Percentiles rank a stretch among this genome's conserved stretches.
Conservation (phyloP, 2,329 filamentous ascomycete genomes). For the Sclerotinia nivalis region DNA sequence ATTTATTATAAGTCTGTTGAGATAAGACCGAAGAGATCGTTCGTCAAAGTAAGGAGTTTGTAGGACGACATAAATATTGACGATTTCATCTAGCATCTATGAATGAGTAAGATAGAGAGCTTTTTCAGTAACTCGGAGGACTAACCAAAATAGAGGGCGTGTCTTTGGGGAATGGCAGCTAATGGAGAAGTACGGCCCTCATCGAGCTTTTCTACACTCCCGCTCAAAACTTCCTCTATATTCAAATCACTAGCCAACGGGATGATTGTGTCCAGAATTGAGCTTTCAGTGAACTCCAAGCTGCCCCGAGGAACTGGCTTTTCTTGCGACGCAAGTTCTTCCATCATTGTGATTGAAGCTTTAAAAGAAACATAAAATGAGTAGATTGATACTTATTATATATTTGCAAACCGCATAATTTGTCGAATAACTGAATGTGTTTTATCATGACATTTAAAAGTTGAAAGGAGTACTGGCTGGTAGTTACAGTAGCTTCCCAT, state of each 20-base stretch:
- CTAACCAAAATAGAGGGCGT: conserved; percentile 72
- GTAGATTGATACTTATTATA: background rate
- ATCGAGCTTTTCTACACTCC: conserved; percentile 44
- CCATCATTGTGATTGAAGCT: conserved; percentile 33
- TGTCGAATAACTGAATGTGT: background rate
- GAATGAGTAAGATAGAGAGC: conserved; percentile 50
- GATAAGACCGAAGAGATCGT: conserved; percentile 55
- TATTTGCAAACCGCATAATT: conserved; percentile 8
- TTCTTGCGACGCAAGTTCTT: conserved; percentile 33
- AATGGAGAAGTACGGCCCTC: conserved; percentile 45
- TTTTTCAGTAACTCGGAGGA: conserved; percentile 37
- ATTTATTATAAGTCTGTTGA: conserved; percentile 63
- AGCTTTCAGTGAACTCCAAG: conserved; percentile 56
- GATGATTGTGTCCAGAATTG: conserved; percentile 61
- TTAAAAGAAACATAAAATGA: background rate
- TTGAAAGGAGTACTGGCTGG: background rate
- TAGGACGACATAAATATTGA: conserved; percentile 68
- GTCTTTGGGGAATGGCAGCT: conserved; percentile 61
- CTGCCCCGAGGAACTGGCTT: conserved; percentile 42
- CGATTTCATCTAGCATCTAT: conserved; percentile 67
- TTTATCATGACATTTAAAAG: conserved; percentile 1
- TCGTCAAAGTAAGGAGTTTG: conserved; percentile 63
- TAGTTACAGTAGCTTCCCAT: background rate
- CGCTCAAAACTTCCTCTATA: conserved; percentile 53
- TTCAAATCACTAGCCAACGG: conserved; percentile 57